Evolutionary conservation across 257 asterid species (phyloP), one percentile per base, ranked within the genome.

Genomic region (Lantana camara): DNA sequence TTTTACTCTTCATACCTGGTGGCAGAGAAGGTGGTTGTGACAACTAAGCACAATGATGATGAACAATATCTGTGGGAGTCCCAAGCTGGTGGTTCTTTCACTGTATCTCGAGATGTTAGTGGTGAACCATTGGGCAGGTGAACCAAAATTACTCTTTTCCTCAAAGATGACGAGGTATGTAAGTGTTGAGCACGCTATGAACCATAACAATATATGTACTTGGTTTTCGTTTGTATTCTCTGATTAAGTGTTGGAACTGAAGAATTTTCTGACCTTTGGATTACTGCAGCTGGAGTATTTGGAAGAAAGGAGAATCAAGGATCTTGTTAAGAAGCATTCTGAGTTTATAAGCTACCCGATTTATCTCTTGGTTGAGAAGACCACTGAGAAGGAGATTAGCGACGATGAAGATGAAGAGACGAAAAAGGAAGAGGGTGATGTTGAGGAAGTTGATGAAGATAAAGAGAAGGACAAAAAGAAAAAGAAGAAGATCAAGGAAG

Each of bases 341-440:
- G n/a, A n/a, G n/a, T n/a, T n/a, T n/a, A n/a, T n/a, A n/a, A n/a
- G n/a, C n/a, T n/a, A n/a, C n/a, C n/a, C n/a, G n/a, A n/a, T n/a
- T n/a, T n/a, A n/a, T n/a, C n/a, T n/a, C n/a, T n/a, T n/a, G n/a
- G n/a, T n/a, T n/a, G n/a, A n/a, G 59, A 75, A 75, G 61, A 65
- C 77, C 1, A 37, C 24, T 2, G 80, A 75, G 71, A 75, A 75
- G 34, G 80, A 75, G 22, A 19, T 70, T 27, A 60, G 74, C 34
- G 77, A 64, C 16, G 77, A 75, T 32, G 80, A 75, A 30, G 80
- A 65, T 16, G 77, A 75, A 24, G 77, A 75, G 15, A n/a, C 68
- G 3, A 63, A 54, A 23, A 67, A 74, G 55, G 71, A 73, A 44
- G n/a, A n/a, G n/a, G 64, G 54, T 23, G 78, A 61, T 13, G 70